Evolutionary conservation across 352 stramenopile species (phyloP).

Genomic region (Phytophthora litchii): DNA sequence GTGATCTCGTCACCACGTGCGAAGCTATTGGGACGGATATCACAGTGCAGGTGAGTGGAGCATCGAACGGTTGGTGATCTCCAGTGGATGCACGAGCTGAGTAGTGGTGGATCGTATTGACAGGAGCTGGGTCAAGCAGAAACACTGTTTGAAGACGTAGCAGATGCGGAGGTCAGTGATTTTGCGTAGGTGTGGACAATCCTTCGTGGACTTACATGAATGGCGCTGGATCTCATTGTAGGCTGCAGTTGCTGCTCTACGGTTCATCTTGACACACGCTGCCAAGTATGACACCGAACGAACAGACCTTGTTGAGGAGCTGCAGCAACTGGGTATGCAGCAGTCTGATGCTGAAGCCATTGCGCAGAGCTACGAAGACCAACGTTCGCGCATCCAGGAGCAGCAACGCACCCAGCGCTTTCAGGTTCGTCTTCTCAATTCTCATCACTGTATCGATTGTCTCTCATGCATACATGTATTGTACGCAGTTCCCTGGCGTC

Average conservation of each 20-base stretch:
- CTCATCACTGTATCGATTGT: not conserved
- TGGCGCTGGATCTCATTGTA: conserved; percentile 3
- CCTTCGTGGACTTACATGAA: not conserved
- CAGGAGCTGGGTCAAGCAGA: conserved; percentile 28
- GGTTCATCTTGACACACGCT: conserved; percentile 53
- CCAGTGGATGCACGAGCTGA: not conserved
- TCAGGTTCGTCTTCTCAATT: conserved; percentile 32
- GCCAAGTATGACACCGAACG: conserved; percentile 50
- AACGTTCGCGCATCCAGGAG: conserved; percentile 33
- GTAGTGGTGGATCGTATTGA: not conserved
- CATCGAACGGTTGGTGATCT: not conserved
- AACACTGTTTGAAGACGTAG: conserved; percentile 16
- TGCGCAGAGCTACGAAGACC: conserved; percentile 37
- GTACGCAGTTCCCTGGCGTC: conserved; percentile 36
- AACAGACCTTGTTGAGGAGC: conserved; percentile 47
- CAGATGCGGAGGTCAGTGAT: conserved; percentile 30
- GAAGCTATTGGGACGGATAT: conserved; percentile 38
- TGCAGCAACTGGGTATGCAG: conserved; percentile 55
- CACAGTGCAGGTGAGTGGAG: conserved; percentile 23
- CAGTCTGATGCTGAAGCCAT: conserved; percentile 24
- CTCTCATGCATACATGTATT: not conserved
- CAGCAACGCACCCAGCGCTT: conserved; percentile 43
- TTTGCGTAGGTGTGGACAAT: not conserved
- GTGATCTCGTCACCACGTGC: conserved; percentile 25
- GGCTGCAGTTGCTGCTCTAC: conserved; percentile 42